Evolutionary conservation across 306 rosid genomes (phyloP).

Genomic region (Glycyrrhiza uralensis): DNA sequence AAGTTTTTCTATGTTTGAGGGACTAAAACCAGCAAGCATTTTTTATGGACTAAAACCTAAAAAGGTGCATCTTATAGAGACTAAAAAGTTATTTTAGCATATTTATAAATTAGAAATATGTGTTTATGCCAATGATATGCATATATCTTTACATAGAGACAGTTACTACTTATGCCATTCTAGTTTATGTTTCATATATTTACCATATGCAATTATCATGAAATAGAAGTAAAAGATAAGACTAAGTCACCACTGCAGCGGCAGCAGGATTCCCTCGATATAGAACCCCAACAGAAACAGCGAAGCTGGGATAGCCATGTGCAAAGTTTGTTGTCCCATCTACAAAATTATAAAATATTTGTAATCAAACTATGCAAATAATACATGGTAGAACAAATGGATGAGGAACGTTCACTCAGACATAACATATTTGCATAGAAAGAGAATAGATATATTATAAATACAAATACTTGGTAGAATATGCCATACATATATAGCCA

Average conservation of each 20-base stretch:
- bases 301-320: constrained; percentile 91
- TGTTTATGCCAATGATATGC: background rate
- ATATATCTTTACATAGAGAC: background rate
- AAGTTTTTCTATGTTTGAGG: too few species aligned
- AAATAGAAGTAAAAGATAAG: constrained; percentile 23
- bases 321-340: constrained; percentile 99
- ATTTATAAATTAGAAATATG: background rate
- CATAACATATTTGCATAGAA: background rate
- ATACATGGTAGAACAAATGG: background rate
- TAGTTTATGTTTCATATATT: background rate
- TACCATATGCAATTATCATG: background rate
- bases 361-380: constrained; percentile 21
- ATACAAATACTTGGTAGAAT: background rate
- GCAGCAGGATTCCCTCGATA: constrained; percentile 90
- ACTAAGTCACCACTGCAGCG: constrained; percentile 71
- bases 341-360: constrained; percentile 34
- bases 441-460: background rate
- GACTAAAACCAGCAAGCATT: too few species aligned
- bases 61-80: too few species aligned
- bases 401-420: background rate
- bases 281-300: constrained; percentile 90
- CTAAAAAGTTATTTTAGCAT: too few species aligned
- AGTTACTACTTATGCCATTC: background rate
- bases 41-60: too few species aligned
- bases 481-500: background rate